Evolutionary conservation across 2,329 filamentous ascomycete genomes (phyloP).

Genomic region (Fusarium sp.): DNA sequence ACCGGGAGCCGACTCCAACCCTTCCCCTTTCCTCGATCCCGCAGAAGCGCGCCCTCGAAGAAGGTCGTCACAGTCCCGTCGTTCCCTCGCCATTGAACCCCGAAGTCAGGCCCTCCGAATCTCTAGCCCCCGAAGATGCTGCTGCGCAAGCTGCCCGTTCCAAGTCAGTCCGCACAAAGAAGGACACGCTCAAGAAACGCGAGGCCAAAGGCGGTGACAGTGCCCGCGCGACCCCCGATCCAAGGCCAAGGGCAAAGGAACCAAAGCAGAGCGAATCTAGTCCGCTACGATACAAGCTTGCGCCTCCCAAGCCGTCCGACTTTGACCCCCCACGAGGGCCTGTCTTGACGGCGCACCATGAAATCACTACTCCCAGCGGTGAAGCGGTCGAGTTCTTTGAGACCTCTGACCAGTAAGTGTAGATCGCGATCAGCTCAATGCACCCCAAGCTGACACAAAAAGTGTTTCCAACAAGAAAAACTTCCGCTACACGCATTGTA

Average conservation of each 20-base stretch:
- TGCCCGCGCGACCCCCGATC: constrained; percentile 64
- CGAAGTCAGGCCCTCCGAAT: constrained; percentile 58
- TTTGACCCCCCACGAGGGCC: constrained; percentile 67
- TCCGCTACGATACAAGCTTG: constrained; percentile 68
- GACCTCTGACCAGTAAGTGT: constrained; percentile 68
- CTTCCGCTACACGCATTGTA: constrained; percentile 89
- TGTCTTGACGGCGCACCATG: constrained; percentile 64
- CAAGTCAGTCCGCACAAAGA: constrained; percentile 63
- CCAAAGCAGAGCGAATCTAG: constrained; percentile 55
- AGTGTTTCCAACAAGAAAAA: constrained; percentile 72
- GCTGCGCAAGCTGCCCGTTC: constrained; percentile 48
- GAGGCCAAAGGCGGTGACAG: constrained; percentile 67
- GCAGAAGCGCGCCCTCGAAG: constrained; percentile 71
- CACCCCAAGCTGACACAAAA: constrained; percentile 6
- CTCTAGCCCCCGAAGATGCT: constrained; percentile 56
- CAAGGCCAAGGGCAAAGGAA: constrained; percentile 58
- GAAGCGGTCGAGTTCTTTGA: constrained; percentile 66
- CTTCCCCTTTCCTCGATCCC: constrained; percentile 59
- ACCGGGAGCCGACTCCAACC: constrained; percentile 53
- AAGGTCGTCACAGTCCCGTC: constrained; percentile 70
- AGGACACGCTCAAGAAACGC: constrained; percentile 72
- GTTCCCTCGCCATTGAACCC: constrained; percentile 79
- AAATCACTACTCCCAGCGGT: constrained; percentile 58
- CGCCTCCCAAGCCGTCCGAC: constrained; percentile 67
- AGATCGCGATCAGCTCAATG: background rate